Evolutionary conservation across 352 stramenopile species (phyloP).

Genomic region (Bremia lactucae): DNA sequence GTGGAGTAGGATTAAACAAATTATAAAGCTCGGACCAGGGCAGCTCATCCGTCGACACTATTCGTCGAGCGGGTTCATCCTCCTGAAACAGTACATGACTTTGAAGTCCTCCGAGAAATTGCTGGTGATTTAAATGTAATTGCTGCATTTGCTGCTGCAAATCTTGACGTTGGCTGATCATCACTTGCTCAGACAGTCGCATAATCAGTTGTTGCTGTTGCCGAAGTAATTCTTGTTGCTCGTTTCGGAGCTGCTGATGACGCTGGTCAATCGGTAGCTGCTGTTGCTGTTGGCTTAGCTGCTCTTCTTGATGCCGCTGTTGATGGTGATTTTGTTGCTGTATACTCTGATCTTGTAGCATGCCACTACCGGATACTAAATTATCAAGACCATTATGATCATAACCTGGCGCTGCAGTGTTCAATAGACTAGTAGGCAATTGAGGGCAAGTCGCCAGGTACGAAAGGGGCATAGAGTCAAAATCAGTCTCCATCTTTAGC

Average conservation of each 20-base stretch:
- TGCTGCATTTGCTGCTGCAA: conserved; percentile 12
- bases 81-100: conserved; percentile 61
- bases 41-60: conserved; percentile 63
- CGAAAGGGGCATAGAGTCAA: conserved; percentile 15
- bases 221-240: conserved; percentile 20
- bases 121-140: conserved; percentile 7
- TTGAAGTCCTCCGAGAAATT: conserved; percentile 33
- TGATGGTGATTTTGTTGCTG: conserved; percentile 22
- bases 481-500: conserved; percentile 32
- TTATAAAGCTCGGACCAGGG: conserved; percentile 80
- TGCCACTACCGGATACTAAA: conserved; percentile 20
- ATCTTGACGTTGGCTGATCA: conserved; percentile 26
- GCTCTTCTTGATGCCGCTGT: conserved; percentile 18
- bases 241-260: conserved; percentile 26
- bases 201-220: conserved; percentile 24
- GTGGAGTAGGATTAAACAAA: conserved; percentile 46
- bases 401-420: conserved; percentile 25
- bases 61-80: conserved; percentile 34
- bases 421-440: conserved; percentile 20
- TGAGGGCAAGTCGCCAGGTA: conserved; percentile 19
- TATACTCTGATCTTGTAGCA: conserved; percentile 9
- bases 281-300: conserved; percentile 15
- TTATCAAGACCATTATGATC: conserved; percentile 28
- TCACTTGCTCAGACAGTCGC: conserved; percentile 27
- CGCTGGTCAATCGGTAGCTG: conserved; percentile 18